Base-by-base conservation (phyloP, 129 eudicot species). In the Apium graveolens region DNA sequence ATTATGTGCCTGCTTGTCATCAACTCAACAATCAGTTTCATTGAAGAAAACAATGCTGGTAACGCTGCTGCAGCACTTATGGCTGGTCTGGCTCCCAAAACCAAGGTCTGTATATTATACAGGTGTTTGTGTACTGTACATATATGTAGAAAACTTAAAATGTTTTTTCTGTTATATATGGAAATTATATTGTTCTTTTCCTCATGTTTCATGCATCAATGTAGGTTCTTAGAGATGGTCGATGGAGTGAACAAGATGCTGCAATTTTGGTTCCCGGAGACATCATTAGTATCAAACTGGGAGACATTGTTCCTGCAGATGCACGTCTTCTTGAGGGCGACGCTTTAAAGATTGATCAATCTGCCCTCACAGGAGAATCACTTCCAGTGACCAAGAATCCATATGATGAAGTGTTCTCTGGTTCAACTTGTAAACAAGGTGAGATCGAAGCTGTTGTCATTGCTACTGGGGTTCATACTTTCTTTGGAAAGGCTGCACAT, bases 61-160 rank as follows among this genome's bases (percentile, higher is more conserved):
- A 92, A 92, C 72, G 97, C 97, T 73, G 97, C 97, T 77, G 97
- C 97, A 21, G 97, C 97, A 42, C 97, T 92, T 79, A 92, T 92
- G 97, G 97, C 97, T 82, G 97, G 97, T 57, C 95, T 92, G 71
- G 97, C 97, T 73, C 97, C 97, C 53, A 92, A 92, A 83, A 89
- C 95, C 24, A 89, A 92, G 96, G 97, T 91, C 81, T 66, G 34
- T 60, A n/a, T 60, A 49, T 49, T 1, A 49, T n/a, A 49, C n/a
- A 49, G 18, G 57, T 49, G 21, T 5, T 24, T 49, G 9, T 5
- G 57, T 49, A n/a, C 7, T 5, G 57, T 49, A n/a, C 7, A 60
- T n/a, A 60, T 60, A 60, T 60, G 3, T n/a, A 10, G 32, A 60
- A 60, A 60, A 60, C 68, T 60, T 60, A 34, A 26, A 60, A 0